Base-by-base conservation (phyloP, 2,329 filamentous ascomycete species). In the Aspergillus calidoustus region DNA sequence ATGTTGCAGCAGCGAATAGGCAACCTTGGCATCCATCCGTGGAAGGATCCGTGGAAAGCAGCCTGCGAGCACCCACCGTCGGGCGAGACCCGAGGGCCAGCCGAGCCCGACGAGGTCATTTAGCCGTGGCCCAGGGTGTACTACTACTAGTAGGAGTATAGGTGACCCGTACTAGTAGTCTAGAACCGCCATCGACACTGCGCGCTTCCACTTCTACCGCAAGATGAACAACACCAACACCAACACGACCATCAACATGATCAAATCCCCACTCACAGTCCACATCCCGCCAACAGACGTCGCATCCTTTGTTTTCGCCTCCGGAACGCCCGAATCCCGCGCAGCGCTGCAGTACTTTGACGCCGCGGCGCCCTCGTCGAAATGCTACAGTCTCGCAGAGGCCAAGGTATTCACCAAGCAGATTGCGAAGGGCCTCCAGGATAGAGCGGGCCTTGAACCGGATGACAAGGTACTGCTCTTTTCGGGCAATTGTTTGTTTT, bases 381-480 rank as follows among this genome's bases (percentile, higher is more conserved):
- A 46, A 41, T 41, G 34, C 49, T 61, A 48, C 43, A 61, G 59
- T 34, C 59, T 61, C 17, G 54, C 59, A 1, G 54, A 61, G 48
- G 59, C 59, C 4, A 48, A 61, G 23, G 34, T 51, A 17, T 54
- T 54, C 54, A 54, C 54, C 11, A 61, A 61, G 28, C 59, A 57
- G 28, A 34, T 61, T 19, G 59, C 59, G 1, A 38, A 46, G 15
- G 59, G 59, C 2, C 43, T 61, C 4, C 34, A 57, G 30, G 31
- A 43, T 17, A 38, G 57, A 3, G 54, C 34, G 15, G 4, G 48
- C 30, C 48, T 61, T 2, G 31, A 50, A n/a, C 59, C 59, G 15
- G 30, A 61, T 30, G 59, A 61, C 28, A 61, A 61, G 19, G 59
- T 61, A 2, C 54, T 61, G 3, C 54, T 61, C 2, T 61, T 48